These are phyloP conservation scores for Saccharomycopsis sp. DNA, from an alignment of 805 yeast species.

Conservation along the genomic window DNA sequence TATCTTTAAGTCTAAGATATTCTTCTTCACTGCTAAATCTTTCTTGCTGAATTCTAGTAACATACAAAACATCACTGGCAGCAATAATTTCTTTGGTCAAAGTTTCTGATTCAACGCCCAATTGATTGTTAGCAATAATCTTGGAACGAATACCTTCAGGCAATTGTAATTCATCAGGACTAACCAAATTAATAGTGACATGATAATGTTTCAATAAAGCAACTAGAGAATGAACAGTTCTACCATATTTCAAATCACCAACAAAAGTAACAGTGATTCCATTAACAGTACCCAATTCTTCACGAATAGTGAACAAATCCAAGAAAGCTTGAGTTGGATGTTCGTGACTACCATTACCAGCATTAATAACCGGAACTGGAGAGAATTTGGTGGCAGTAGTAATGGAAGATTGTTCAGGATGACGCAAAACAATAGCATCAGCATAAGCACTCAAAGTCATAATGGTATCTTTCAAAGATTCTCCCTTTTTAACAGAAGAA, in stretches of 20 bases:
- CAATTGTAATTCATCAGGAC: conserved; percentile 80
- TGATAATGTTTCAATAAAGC: conserved; percentile 85
- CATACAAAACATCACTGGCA: conserved; percentile 88
- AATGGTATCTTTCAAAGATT: conserved; percentile 92
- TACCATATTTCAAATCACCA: conserved; percentile 98
- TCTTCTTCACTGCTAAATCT: conserved; percentile 70
- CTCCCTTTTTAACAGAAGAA: conserved; percentile 97
- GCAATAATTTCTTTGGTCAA: conserved; percentile 80
- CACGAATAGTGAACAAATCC: conserved; percentile 96
- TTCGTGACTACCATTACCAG: conserved; percentile 96
- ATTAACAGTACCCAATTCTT: conserved; percentile 96
- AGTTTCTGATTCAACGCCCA: conserved; percentile 60
- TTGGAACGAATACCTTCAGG: conserved; percentile 67
- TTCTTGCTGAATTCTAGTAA: conserved; percentile 97
- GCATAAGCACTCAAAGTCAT: conserved; percentile 92
- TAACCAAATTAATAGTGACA: conserved; percentile 82
- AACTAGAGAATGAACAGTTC: conserved; percentile 96
- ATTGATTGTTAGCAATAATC: conserved; percentile 57
- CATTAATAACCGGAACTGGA: conserved; percentile 94
- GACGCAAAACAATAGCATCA: conserved; percentile 95
- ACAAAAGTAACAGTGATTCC: conserved; percentile 96
- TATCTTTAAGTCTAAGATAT: conserved; percentile 82
- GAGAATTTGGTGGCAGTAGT: conserved; percentile 93
- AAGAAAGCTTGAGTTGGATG: conserved; percentile 98
- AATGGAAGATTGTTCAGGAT: conserved; percentile 87